These are phyloP conservation scores for Fusarium subglutinans DNA, from an alignment of 2,329 filamentous ascomycete species.

Conservation along the genomic window DNA sequence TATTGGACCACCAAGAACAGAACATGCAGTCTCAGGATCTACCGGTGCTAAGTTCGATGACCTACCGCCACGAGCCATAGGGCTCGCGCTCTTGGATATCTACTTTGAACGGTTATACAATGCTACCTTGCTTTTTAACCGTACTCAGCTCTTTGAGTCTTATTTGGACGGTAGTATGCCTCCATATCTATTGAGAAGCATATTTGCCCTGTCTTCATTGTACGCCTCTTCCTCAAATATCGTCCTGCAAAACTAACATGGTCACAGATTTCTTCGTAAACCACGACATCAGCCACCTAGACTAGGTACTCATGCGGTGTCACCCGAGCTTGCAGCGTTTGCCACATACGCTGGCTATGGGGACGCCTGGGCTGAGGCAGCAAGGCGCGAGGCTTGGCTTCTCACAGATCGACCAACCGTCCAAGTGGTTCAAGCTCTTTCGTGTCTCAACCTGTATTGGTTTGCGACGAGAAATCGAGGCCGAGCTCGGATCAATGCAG, in stretches of 20 bases:
- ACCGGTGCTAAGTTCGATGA: neutral
- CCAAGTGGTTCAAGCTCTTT: neutral
- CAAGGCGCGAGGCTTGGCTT: neutral
- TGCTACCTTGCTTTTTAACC: neutral
- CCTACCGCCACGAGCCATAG: neutral
- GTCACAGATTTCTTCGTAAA: neutral
- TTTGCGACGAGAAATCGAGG: neutral
- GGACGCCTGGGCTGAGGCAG: neutral
- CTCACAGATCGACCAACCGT: neutral
- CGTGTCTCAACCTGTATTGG: neutral
- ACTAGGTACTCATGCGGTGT: neutral
- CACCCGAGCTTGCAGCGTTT: neutral
- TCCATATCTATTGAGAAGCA: neutral
- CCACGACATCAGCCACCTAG: neutral
- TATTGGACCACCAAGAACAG: accelerated
- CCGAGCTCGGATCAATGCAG: neutral
- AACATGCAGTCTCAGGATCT: neutral
- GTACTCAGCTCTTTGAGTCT: neutral
- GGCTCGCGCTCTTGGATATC: neutral
- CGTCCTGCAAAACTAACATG: neutral
- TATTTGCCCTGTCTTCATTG: neutral
- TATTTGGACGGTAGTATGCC: neutral
- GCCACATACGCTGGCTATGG: neutral
- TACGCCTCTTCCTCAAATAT: neutral
- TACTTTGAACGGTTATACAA: neutral